Percentiles rank a stretch among this genome's conserved stretches.
phyloP scores from a whole-genome alignment of 1,284 basidiomycete genomes.

The Apiotrichum montevideense region DNA sequence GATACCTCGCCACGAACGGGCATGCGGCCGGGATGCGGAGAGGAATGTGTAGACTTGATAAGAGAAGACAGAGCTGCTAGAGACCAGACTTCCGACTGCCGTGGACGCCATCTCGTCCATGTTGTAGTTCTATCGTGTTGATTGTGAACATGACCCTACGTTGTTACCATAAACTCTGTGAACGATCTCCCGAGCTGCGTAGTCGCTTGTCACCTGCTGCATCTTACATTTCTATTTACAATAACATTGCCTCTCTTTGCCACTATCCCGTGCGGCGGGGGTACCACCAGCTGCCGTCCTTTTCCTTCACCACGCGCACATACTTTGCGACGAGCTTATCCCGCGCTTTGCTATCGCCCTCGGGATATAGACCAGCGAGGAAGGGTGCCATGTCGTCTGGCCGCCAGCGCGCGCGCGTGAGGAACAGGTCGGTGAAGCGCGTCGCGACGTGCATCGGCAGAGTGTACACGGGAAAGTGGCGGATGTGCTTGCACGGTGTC shows the following conservation, averaged over 20 bases:
- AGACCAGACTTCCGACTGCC: no score
- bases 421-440: constrained; percentile 77
- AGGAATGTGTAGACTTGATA: no score
- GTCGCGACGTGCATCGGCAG: constrained; percentile 67
- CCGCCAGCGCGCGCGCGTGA: constrained; percentile 67
- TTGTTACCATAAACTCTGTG: no score
- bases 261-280: constrained; percentile 32
- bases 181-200: no score
- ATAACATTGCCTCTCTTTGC: not conserved
- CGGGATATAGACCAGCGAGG: constrained; percentile 67
- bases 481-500: constrained; percentile 41
- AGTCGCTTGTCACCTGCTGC: no score
- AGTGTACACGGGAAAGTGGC: constrained; percentile 65
- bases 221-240: no score
- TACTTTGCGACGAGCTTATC: constrained; percentile 81
- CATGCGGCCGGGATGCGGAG: no score
- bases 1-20: no score
- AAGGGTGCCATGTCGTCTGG: constrained; percentile 73
- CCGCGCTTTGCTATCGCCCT: constrained; percentile 64
- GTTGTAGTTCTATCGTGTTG: no score
- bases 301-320: constrained; percentile 69
- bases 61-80: no score
- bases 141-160: no score
- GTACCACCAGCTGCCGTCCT: constrained; percentile 48
- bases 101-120: no score